Conservation (phyloP, 1,284 basidiomycete species). For the Irpex sp. region DNA sequence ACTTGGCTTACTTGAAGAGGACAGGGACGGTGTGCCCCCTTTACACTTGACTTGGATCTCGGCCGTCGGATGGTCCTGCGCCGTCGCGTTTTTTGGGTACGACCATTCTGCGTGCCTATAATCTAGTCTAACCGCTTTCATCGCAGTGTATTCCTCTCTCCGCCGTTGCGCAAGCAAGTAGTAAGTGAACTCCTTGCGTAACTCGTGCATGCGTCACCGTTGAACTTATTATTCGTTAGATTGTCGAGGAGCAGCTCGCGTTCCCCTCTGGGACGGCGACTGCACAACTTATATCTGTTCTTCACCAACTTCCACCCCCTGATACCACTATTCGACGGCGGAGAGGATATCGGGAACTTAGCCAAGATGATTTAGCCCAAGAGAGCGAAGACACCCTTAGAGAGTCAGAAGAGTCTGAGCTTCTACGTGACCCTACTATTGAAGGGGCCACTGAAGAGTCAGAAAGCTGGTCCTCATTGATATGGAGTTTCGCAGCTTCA, state of each 20-base stretch:
- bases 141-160: constrained; percentile 85
- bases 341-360: constrained; percentile 48
- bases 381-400: not conserved
- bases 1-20: constrained; percentile 71
- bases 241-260: constrained; percentile 89
- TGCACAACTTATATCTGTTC: constrained; percentile 89
- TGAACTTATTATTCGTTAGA: constrained; percentile 34
- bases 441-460: constrained; percentile 23
- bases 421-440: constrained; percentile 8
- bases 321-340: constrained; percentile 51
- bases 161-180: constrained; percentile 91
- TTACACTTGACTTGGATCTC: constrained; percentile 70
- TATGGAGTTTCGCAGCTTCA: constrained; percentile 74
- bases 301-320: constrained; percentile 75
- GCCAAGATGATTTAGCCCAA: constrained; percentile 21
- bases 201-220: no score
- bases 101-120: constrained; percentile 8
- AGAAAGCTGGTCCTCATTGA: constrained; percentile 70
- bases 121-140: not conserved
- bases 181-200: constrained; percentile 37
- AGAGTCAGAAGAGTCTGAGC: constrained; percentile 1
- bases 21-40: constrained; percentile 75
- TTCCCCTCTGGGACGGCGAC: constrained; percentile 98
- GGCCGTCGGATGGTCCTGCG: constrained; percentile 81
- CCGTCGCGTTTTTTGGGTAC: constrained; percentile 90